Conservation (phyloP, 192 early-diverging fungal genomes). For the Backusella australiensis region DNA sequence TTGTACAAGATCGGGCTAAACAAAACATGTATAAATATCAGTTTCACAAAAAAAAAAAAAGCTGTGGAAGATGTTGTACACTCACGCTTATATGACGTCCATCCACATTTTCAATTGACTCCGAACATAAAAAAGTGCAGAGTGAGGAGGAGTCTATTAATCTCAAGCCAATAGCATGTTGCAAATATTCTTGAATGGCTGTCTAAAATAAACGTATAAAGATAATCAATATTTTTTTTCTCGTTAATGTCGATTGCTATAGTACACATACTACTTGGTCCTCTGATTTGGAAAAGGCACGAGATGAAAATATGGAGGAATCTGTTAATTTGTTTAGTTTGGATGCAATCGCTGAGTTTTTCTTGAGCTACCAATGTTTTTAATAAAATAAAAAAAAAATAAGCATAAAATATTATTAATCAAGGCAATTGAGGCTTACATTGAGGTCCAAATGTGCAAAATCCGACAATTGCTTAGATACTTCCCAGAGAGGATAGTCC, state of each 20-base stretch:
- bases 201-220: background rate
- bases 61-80: background rate
- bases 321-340: conserved; percentile 79
- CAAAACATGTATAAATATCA: conserved; percentile 10
- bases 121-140: conserved; percentile 76
- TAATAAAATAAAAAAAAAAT: background rate
- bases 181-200: conserved; percentile 75
- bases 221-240: background rate
- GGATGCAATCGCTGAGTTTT: conserved; percentile 27
- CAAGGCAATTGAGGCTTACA: background rate
- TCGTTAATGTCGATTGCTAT: background rate
- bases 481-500: background rate
- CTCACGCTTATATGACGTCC: conserved; percentile 27
- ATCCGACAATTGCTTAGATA: background rate
- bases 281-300: conserved; percentile 83
- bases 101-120: conserved; percentile 32
- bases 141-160: conserved; percentile 56
- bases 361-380: background rate
- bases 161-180: conserved; percentile 59
- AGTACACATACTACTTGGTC: conserved; percentile 14
- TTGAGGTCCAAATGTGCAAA: background rate
- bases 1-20: conserved; percentile 61
- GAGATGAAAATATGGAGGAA: conserved; percentile 74
- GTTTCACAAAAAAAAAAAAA: background rate
- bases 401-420: background rate